Base-by-base conservation (phyloP, 1,139 yeast species). In the Taiozyma sp. region DNA sequence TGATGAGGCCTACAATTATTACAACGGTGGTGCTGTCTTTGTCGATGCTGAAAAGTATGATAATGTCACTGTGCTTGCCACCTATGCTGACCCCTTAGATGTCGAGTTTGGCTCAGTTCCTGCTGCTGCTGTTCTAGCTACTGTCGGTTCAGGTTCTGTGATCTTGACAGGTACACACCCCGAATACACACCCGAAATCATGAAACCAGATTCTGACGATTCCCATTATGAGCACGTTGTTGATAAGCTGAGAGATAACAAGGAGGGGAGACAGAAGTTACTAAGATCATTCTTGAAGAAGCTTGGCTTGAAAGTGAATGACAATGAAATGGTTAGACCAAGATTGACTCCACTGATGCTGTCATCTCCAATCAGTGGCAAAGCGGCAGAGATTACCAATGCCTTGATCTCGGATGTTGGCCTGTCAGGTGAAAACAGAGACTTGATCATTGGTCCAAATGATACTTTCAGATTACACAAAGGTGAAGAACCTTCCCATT, bases 1-100 rank as follows among this genome's bases (percentile, higher is more conserved):
- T 14, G 60, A 57, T 6, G 48, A 55, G 8, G 69, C 72, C 40
- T 65, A 63, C 48, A 61, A 66, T 45, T 88, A 87, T 65, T 87
- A 82, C 65, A 90, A 93, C 60, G 99, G 99, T 1, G 99, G 99
- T 11, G 87, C 89, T 2, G 75, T 85, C 16, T 93, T 93, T 68
- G 82, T 83, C 9, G 85, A 88, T 66, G 91, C 96, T 0, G 79
- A 81, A 8, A 69, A 72, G 46, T 75, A 72, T 56, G 69, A 73
- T 10, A 76, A 80, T 46, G 88, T 86, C 3, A 83, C 86, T 56
- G 79, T 91, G 0, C 68, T 93, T 47, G 97, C 97, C 0, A 67
- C 75, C 8, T 93, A 88, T 62, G 49, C 52, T 1, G 84, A 76
- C 1, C 62, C 66, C 2, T 3, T 77, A 3, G 77, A 73, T 37